These are phyloP conservation scores for Penicillium angulare DNA, from an alignment of 495 filamentous ascomycete species.

Conservation along the genomic window DNA sequence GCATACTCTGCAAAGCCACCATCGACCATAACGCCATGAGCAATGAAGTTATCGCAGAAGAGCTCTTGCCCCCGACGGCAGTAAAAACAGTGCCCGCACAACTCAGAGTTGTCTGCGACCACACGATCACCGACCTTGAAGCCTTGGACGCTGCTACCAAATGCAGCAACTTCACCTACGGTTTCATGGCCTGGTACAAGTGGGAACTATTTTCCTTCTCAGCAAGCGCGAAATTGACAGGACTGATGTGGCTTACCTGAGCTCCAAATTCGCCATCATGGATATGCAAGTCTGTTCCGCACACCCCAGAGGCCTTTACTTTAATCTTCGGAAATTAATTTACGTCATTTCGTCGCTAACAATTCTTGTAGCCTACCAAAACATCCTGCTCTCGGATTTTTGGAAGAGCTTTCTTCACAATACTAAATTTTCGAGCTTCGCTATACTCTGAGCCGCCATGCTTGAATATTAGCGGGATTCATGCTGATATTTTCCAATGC, in stretches of 20 bases:
- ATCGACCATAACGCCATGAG: slow-evolving; percentile 63
- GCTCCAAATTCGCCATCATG: slow-evolving; percentile 64
- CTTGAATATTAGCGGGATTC: background rate
- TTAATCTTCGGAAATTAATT: slow-evolving; percentile 29
- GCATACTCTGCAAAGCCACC: slow-evolving; percentile 73
- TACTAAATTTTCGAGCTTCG: background rate
- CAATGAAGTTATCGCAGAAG: slow-evolving; percentile 68
- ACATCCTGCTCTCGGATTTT: background rate
- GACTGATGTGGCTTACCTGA: slow-evolving; percentile 38
- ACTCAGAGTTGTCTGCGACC: slow-evolving; percentile 55
- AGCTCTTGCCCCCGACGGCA: slow-evolving; percentile 67
- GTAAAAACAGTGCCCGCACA: slow-evolving; percentile 72
- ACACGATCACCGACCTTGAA: slow-evolving; percentile 67
- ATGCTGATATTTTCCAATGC: background rate
- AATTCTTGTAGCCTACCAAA: background rate
- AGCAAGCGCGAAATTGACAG: background rate
- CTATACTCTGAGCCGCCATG: background rate
- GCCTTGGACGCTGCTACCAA: slow-evolving; percentile 58
- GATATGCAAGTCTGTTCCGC: slow-evolving; percentile 66
- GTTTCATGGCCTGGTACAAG: slow-evolving; percentile 53
- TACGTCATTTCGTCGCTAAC: background rate
- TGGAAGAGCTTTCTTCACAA: background rate
- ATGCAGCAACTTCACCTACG: slow-evolving; percentile 53
- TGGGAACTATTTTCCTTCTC: slow-evolving; percentile 43
- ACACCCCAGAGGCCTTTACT: slow-evolving; percentile 67